Conservation (phyloP, 2,329 filamentous ascomycete species). For the Hymenoscyphus infarciens region DNA sequence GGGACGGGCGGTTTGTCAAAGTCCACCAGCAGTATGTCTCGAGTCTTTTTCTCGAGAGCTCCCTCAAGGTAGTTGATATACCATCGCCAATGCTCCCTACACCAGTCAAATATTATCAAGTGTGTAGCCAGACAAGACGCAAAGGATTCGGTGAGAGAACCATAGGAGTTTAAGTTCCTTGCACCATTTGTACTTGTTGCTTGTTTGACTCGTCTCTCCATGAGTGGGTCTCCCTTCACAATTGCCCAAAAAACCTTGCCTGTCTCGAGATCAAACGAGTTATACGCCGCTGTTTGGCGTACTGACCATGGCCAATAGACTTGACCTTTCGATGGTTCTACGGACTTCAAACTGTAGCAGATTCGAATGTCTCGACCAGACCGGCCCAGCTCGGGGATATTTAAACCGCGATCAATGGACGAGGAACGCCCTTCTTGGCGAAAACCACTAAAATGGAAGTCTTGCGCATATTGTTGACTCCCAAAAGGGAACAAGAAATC, state of each 20-base stretch:
- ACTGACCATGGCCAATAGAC: constrained; percentile 34
- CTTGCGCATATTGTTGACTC: not conserved
- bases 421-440: not conserved
- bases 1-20: too few relatives aligned
- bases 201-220: not conserved
- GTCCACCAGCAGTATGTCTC: not conserved
- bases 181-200: not conserved
- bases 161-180: not conserved
- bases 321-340: not conserved
- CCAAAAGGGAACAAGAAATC: not conserved
- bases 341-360: not conserved
- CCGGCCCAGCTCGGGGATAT: not conserved
- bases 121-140: constrained; percentile 31
- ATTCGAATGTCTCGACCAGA: not conserved
- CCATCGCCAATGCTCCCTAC: constrained; percentile 42
- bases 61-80: constrained; percentile 40
- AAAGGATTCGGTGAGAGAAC: not conserved
- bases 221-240: not conserved
- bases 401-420: not conserved
- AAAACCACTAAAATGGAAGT: not conserved
- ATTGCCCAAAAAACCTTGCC: constrained; percentile 36
- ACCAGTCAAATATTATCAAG: constrained; percentile 37
- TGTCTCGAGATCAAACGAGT: constrained; percentile 38
- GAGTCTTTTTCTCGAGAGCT: constrained; percentile 24
- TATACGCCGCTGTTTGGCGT: constrained; percentile 37